Evolutionary conservation across 768 basidiomycete genomes (phyloP), one percentile per base, ranked within the genome.

Genomic region (Russula sp.): DNA sequence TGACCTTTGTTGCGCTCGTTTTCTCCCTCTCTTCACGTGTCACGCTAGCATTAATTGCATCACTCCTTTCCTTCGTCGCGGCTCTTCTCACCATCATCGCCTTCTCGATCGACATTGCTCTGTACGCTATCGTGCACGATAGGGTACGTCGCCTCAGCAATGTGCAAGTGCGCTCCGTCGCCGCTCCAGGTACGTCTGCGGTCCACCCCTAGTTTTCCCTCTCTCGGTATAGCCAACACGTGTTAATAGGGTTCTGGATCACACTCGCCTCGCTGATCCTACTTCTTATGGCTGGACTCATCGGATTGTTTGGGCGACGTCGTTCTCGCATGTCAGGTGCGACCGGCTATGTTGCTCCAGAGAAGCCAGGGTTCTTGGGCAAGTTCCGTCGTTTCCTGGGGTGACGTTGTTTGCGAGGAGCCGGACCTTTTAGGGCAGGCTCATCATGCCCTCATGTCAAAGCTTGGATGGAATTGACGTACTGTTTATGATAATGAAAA

Each of bases 51-150:
- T 73, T 83, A 22, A 36, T 81, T 50, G 72, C 81, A 0, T 76
- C 79, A 16, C 69, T 83, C 52, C 55, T 74, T 2, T 78, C 89
- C 13, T 88, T 88, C 79, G 76, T 90, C 57, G 87, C 87, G 8
- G 85, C 87, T 0, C 63, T 79, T 22, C 70, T 92, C 47, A 82
- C 88, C 3, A 74, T 90, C 58, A 81, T 90, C 64, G 84, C 88
- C 1, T 89, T 92, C 69, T 81, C 81, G 45, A 82, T 88, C 70
- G 88, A 93, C 71, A 85, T 91, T 62, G 86, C 87, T 14, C 80
- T 93, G 35, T 86, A 76, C 68, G 83, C 76, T 3, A 83, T 78
- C 60, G 78, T 85, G 55, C 83, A 81, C 69, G 77, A 85, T 55
- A 75, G 84, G 65, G 76, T 88, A 67, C 73, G 73, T 47, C 77